phyloP scores from a whole-genome alignment of 345 rosid genomes.

The Citrus australasica region DNA sequence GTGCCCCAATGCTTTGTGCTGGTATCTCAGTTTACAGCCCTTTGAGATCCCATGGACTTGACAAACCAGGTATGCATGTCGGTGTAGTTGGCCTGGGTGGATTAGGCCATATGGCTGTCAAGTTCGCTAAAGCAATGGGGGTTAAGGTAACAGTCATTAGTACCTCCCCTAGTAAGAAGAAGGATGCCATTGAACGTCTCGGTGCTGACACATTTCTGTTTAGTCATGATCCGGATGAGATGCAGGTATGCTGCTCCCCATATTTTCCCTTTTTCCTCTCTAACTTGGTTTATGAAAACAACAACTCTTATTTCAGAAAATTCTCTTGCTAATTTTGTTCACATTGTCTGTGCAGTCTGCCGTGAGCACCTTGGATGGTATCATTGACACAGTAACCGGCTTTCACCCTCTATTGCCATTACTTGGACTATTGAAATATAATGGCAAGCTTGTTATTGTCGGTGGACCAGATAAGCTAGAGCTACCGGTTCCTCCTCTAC shows the following conservation, averaged over 20 bases:
- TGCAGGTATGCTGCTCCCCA: not conserved
- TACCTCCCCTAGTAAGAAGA: slow-evolving; percentile 6
- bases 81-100: slow-evolving; percentile 21
- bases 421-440: slow-evolving; percentile 18
- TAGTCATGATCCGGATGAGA: slow-evolving; percentile 7
- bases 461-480: slow-evolving; percentile 18
- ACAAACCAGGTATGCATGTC: slow-evolving; percentile 6
- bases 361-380: not conserved
- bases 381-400: not conserved
- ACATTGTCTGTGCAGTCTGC: not conserved
- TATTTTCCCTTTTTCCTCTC: not conserved
- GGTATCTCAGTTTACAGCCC: slow-evolving; percentile 19
- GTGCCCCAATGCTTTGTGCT: slow-evolving; percentile 17
- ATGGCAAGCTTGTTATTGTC: slow-evolving; percentile 24
- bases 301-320: not conserved
- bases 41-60: slow-evolving; percentile 7
- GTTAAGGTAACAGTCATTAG: slow-evolving; percentile 21
- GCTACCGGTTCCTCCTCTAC: not conserved
- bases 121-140: slow-evolving; percentile 26
- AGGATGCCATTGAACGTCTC: slow-evolving; percentile 8
- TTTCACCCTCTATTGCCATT: not conserved
- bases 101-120: slow-evolving; percentile 22
- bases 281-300: not conserved
- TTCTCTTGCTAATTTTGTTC: not conserved
- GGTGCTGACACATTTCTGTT: slow-evolving; percentile 12